Evolutionary conservation across 202 grass and related monocot species (phyloP).

Genomic region (Elaeis oleifera): DNA sequence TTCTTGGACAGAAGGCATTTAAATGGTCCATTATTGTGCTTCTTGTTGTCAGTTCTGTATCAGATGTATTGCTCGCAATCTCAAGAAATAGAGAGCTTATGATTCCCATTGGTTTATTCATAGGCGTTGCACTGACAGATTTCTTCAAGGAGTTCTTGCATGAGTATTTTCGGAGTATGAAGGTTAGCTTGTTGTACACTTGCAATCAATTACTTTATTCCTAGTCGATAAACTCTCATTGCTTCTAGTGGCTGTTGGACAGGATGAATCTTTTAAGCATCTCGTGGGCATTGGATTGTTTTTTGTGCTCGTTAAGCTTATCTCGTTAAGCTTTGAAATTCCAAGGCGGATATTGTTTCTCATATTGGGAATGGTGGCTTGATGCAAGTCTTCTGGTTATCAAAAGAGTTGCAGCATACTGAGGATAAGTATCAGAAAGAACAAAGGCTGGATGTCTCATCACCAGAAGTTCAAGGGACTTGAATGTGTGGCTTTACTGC

Average conservation of each 20-base stretch:
- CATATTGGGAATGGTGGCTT: slow-evolving; percentile 21
- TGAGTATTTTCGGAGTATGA: background rate
- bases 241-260: background rate
- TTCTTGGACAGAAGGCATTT: slow-evolving; percentile 1
- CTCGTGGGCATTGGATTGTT: slow-evolving; percentile 16
- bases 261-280: slow-evolving; percentile 9
- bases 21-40: slow-evolving; percentile 19
- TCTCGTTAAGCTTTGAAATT: slow-evolving; percentile 5
- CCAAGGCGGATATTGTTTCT: slow-evolving; percentile 15
- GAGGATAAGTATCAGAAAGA: background rate
- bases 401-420: slow-evolving; percentile 1
- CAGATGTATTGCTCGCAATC: slow-evolving; percentile 16
- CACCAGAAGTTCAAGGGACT: too few species aligned
- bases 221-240: too few species aligned
- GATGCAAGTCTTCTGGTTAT: slow-evolving; percentile 24
- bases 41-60: background rate
- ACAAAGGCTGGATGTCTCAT: too few species aligned
- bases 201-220: background rate
- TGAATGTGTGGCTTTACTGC: too few species aligned
- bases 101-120: slow-evolving; percentile 13
- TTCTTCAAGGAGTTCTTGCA: slow-evolving; percentile 12
- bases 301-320: slow-evolving; percentile 12
- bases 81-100: slow-evolving; percentile 14
- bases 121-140: slow-evolving; percentile 18
- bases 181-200: background rate